Conservation (phyloP, 805 yeast genomes). For the Cyberlindnera saturnus region DNA sequence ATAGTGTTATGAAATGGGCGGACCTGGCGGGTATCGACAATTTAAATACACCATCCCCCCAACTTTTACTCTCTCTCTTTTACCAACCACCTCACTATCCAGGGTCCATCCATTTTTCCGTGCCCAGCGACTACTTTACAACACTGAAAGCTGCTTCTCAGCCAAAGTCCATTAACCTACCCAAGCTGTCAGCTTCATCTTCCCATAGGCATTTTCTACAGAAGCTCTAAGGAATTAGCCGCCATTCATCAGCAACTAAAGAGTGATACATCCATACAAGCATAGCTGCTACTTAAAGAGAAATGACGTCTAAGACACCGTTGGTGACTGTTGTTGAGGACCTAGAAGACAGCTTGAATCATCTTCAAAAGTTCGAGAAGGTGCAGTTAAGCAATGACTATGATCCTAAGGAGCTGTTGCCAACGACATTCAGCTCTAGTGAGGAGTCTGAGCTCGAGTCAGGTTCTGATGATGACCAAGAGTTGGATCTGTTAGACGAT, state of each 20-base stretch:
- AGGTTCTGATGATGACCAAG: slow-evolving; percentile 18
- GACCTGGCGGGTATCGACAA: slow-evolving; percentile 1
- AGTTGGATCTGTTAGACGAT: slow-evolving; percentile 13
- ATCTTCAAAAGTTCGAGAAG: slow-evolving; percentile 8
- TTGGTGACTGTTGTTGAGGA: slow-evolving; percentile 12
- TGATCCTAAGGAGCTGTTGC: slow-evolving; percentile 13
- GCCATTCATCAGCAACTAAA: neutral
- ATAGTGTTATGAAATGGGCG: too few relatives aligned
- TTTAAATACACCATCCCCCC: neutral
- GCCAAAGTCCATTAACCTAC: neutral
- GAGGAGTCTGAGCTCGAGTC: slow-evolving; percentile 20
- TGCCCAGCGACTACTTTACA: neutral
- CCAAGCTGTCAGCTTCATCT: neutral
- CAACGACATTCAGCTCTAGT: slow-evolving; percentile 18
- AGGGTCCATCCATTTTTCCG: too few relatives aligned
- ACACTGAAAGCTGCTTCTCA: neutral
- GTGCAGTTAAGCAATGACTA: slow-evolving; percentile 3
- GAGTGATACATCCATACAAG: neutral
- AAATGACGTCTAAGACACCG: slow-evolving; percentile 10
- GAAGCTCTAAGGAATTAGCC: neutral
- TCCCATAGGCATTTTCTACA: neutral
- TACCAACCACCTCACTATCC: neutral
- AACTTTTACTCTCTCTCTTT: neutral
- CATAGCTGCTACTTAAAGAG: neutral
- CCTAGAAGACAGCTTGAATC: slow-evolving; percentile 5